Evolutionary conservation across 2,329 filamentous ascomycete genomes (phyloP), one percentile per base, ranked within the genome.

Genomic region (Aureobasidium subglaciale): DNA sequence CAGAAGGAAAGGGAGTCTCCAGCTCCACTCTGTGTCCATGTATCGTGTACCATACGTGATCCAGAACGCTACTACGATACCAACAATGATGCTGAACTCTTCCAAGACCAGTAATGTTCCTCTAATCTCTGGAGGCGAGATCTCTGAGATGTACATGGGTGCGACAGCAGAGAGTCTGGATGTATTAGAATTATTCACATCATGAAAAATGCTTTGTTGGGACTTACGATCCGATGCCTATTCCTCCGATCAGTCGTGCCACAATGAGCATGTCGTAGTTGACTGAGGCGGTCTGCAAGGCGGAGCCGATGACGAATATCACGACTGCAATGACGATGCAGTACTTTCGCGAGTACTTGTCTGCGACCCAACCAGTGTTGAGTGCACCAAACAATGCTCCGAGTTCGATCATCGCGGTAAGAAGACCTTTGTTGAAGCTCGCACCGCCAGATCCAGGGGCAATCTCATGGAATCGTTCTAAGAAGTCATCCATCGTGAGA

Each of bases 401-500:
- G 18, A 80, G 61, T 58, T 80, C 76, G 48, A 81, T 75, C 76
- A 80, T 80, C 3, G 78, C 78, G 8, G 78, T 80, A 68, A 80
- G 65, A 5, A 74, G 59, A 15, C 72, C 72, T 58, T 73, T 73
- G 66, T 68, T 71, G 60, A 74, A 74, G 4, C 74, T 73, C 2
- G 72, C 69, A 2, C 75, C 75, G 7, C 70, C 63, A 9, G 71
- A 68, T 6, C 64, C 65, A 16, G 70, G 67, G n/a, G 38, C 38
- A 24, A 59, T 45, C 30, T 56, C 32, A 10, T 73, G 68, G 53
- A 79, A 79, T 1, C 68, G 67, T 0, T 68, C 65, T 3, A 78
- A 65, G 58, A 80, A 79, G 55, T 78, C 75, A 15, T 76, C 71
- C 76, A 79, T 79, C 34, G 78, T 75, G 7, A 79, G 65, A 16